Base-by-base conservation (phyloP, 73 alveolate species). In the Durusdinium trenchii region DNA sequence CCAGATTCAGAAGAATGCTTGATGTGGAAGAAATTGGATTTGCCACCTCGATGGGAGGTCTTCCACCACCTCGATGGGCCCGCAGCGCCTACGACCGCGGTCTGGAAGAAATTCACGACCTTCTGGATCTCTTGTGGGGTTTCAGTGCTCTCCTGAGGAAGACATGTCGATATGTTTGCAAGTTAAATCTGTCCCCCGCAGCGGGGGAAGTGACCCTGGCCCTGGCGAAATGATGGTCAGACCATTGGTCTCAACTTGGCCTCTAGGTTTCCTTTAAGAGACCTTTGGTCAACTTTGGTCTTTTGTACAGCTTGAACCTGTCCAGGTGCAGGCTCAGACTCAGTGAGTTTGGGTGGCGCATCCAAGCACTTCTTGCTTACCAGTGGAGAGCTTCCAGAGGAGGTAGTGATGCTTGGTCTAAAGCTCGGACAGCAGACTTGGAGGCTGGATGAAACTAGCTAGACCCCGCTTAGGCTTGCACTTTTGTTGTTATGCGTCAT, bases 81-180 rank as follows among this genome's bases (percentile, higher is more conserved):
- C 87, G 98, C 16, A 91, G 98, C 60, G 98, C 98, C 40, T 91
- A 91, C 40, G 98, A 91, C 50, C 98, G 98, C 3, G 98, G 98
- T n/a, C 62, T 91, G 7, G 98, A 91, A 67, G 98, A 91, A 30
- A 91, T 91, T 40, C 98, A 91, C 60, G 98, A 91, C 7, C 43
- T 76, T 20, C 60, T 91, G 43, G 98, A 91, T 38, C 69, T 91
- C 36, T 67, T 91, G 6, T 91, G 98, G 98, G 98, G 89, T 7
- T 91, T 91, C 76, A 76, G 98, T 35, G 50, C 28, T 42, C 51
- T 52, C 81, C 81, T 67, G 16, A 23, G 81, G 81, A 23, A 46
- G 75, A 18, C 54, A 50, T 6, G n/a, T 36, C 75, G 46, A 18
- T 46, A 43, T 20, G 38, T 79, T 79, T 42, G 14, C 26, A 36